Evolutionary conservation across 371 early-diverging fungal genomes (phyloP).

Genomic region (Mortierella sp.): DNA sequence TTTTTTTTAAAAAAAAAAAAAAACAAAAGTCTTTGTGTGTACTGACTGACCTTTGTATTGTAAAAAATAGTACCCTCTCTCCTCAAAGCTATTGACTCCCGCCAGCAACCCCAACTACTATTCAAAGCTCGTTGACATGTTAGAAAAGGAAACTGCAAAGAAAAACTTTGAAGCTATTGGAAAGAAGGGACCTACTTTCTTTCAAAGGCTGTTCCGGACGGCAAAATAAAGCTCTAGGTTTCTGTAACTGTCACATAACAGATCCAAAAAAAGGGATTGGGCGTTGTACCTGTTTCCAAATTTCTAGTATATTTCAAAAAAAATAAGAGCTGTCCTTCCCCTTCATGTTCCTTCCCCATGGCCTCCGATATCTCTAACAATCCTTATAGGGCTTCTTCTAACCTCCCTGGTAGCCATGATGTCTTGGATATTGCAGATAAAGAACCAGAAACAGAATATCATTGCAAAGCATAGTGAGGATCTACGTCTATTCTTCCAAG

Average conservation of each 20-base stretch:
- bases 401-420: too few species aligned
- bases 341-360: too few species aligned
- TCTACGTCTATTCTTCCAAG: too few species aligned
- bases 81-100: conserved; percentile 66
- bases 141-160: conserved; percentile 58
- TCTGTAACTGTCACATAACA: conserved; percentile 14
- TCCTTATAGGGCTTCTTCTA: too few species aligned
- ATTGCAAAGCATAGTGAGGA: too few species aligned
- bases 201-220: conserved; percentile 49
- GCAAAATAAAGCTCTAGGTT: conserved; percentile 21
- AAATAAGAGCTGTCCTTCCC: too few species aligned
- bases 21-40: neutral
- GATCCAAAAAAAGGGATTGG: conserved; percentile 1
- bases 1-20: too few species aligned
- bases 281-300: too few species aligned
- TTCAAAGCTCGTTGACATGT: conserved; percentile 61
- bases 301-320: too few species aligned
- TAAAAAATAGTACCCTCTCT: conserved; percentile 63
- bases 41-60: neutral
- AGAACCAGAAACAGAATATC: too few species aligned
- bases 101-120: conserved; percentile 75
- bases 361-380: too few species aligned
- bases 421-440: too few species aligned
- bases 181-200: conserved; percentile 58
- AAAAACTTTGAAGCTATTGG: conserved; percentile 60